Evolutionary conservation across 306 rosid species (phyloP).

Genomic region (Medicago lupulina): DNA sequence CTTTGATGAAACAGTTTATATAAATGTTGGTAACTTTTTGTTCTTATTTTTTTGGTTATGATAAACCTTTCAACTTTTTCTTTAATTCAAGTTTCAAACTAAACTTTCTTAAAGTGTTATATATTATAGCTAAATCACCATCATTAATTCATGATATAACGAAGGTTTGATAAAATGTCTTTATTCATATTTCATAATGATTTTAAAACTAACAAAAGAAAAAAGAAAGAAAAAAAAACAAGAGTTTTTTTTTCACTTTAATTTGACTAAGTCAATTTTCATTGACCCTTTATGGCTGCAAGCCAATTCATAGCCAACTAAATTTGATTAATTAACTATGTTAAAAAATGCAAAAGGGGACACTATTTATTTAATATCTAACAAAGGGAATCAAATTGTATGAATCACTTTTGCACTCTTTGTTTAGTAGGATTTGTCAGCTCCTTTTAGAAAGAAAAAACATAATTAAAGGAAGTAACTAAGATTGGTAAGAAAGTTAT

Average conservation of each 20-base stretch:
- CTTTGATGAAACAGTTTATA: conserved; percentile 32
- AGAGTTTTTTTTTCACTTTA: neutral
- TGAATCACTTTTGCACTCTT: conserved; percentile 18
- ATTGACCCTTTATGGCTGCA: conserved; percentile 32
- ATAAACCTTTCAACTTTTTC: conserved; percentile 28
- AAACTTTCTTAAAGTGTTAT: neutral
- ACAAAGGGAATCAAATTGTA: conserved; percentile 28
- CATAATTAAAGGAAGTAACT: conserved; percentile 19
- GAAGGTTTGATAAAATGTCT: conserved; percentile 24
- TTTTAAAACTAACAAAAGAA: neutral
- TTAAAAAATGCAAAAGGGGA: conserved; percentile 18
- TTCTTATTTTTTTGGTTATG: conserved; percentile 17
- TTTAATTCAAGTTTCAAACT: neutral
- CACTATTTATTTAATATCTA: neutral
- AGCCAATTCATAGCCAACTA: conserved; percentile 40
- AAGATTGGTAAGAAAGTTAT: conserved; percentile 26
- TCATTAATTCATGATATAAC: conserved; percentile 36
- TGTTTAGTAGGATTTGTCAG: conserved; percentile 29
- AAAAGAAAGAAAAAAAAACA: neutral
- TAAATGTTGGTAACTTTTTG: conserved; percentile 28
- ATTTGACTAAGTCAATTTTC: neutral
- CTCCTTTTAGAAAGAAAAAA: conserved; percentile 1
- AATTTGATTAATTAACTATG: conserved; percentile 12
- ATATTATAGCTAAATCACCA: conserved; percentile 20
- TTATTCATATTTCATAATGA: conserved; percentile 27